Percentiles rank a stretch among this genome's conserved stretches.
Conservation (phyloP, 139 green algal species). For the Chlorella sp. region DNA sequence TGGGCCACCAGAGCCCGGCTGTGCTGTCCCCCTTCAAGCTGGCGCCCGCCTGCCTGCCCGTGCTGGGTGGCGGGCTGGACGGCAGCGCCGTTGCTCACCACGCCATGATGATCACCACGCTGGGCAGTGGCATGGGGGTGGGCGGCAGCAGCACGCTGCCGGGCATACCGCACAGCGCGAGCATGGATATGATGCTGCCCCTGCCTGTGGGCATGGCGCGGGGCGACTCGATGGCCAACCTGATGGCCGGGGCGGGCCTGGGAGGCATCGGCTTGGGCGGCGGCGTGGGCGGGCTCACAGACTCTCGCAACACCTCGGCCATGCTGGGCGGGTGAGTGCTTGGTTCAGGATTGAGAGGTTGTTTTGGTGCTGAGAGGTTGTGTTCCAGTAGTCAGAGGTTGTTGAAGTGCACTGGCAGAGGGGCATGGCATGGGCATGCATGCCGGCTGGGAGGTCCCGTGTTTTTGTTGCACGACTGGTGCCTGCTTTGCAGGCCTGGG, state of each 20-base stretch:
- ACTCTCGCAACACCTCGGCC: slow-evolving; percentile 11
- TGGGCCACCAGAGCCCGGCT: slow-evolving; percentile 22
- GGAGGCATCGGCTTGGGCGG: background rate
- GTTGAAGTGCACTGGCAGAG: background rate
- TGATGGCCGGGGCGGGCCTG: background rate
- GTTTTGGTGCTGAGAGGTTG: too few relatives aligned
- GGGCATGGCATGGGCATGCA: background rate
- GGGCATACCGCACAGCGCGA: slow-evolving; percentile 1
- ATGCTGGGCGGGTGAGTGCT: slow-evolving; percentile 30
- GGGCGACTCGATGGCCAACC: background rate
- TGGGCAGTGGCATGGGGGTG: background rate
- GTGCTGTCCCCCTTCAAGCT: slow-evolving; percentile 17
- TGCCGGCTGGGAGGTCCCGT: background rate
- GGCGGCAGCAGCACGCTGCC: background rate
- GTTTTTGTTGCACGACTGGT: background rate
- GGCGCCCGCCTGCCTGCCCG: background rate
- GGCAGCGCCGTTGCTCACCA: background rate
- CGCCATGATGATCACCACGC: background rate
- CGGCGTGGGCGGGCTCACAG: background rate
- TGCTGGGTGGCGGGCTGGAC: slow-evolving; percentile 13
- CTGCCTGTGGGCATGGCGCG: slow-evolving; percentile 5
- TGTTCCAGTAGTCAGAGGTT: too few relatives aligned
- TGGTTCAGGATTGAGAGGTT: too few relatives aligned
- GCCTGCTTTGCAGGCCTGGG: background rate
- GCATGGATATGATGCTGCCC: slow-evolving; percentile 15